Base-by-base conservation (phyloP, 179 eudicot species). In the Sideroxylon spinosum region DNA sequence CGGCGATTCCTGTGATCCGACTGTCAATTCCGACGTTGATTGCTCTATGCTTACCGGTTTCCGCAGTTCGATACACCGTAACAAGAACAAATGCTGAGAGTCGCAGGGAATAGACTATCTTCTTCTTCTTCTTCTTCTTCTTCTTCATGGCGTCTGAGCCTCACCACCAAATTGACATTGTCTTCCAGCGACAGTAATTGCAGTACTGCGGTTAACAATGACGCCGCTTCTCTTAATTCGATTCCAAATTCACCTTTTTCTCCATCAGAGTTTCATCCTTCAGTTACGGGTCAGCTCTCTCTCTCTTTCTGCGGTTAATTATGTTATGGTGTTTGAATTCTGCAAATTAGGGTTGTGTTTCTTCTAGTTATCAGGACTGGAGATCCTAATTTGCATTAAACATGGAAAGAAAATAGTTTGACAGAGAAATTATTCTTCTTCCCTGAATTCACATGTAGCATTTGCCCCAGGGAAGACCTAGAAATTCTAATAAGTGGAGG, bases 281-380 rank as follows among this genome's bases (percentile, higher is more conserved):
- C 56, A 13, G 13, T 23, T 22, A 25, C 60, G 49, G 78, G 78
- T 64, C 19, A 63, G 22, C 60, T 75, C 67, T 52, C 52, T 73
- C 65, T 29, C 32, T 64, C 32, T n/a, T n/a, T n/a, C n/a, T n/a
- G n/a, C n/a, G n/a, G n/a, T n/a, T n/a, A n/a, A n/a, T n/a, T 74
- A 2, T 9, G 52, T 56, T 9, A 56, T 56, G 76, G 25, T 29
- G 32, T 73, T 19, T 19, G 9, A 29, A 25, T 10, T 56, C 14
- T 29, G 17, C 13, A 25, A 73, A 28, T 55, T 56, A 56, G 49
- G 19, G 49, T 56, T 71, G 26, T 5, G 52, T 7, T 20, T 25
- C 44, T 7, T 71, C 60, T 37, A 37, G 4, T 14, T 19, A 20
- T 12, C 20, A 4, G 20, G 11, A 37, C 4, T 37, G 44, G 44